These are phyloP conservation scores for Planoprotostelium fungivorum DNA, from an alignment of 78 protist genomes.

Conservation along the genomic window DNA sequence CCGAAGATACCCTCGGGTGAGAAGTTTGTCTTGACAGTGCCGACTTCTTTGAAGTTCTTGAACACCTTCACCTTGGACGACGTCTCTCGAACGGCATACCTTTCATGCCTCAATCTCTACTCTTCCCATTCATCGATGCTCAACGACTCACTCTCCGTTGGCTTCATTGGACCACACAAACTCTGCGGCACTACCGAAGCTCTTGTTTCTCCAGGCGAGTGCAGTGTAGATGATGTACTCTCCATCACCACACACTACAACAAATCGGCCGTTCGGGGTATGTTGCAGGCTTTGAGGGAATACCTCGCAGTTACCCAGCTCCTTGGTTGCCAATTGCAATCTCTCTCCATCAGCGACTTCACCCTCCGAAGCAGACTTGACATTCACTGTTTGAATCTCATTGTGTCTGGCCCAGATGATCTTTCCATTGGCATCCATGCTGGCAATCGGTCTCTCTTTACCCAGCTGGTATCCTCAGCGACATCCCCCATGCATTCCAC, in stretches of 20 bases:
- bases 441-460: slow-evolving; percentile 89
- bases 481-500: neutral
- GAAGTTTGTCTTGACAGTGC: slow-evolving; percentile 58
- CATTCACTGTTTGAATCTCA: slow-evolving; percentile 67
- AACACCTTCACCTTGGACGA: slow-evolving; percentile 70
- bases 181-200: slow-evolving; percentile 91
- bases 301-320: slow-evolving; percentile 89
- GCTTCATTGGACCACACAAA: slow-evolving; percentile 90
- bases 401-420: slow-evolving; percentile 82
- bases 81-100: slow-evolving; percentile 74
- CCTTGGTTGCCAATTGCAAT: slow-evolving; percentile 69
- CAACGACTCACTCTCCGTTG: slow-evolving; percentile 36
- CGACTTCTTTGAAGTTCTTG: slow-evolving; percentile 83
- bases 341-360: slow-evolving; percentile 82
- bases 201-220: slow-evolving; percentile 86
- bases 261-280: slow-evolving; percentile 90
- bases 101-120: no score
- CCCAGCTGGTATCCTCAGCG: slow-evolving; percentile 64
- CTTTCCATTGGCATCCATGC: slow-evolving; percentile 94
- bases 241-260: slow-evolving; percentile 95
- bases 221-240: slow-evolving; percentile 97
- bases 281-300: slow-evolving; percentile 81
- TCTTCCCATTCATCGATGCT: no score
- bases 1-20: slow-evolving; percentile 89
- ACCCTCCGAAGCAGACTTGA: slow-evolving; percentile 9